phyloP scores from a whole-genome alignment of 2,329 filamentous ascomycete genomes.

The Aspergillaceae sp. region DNA sequence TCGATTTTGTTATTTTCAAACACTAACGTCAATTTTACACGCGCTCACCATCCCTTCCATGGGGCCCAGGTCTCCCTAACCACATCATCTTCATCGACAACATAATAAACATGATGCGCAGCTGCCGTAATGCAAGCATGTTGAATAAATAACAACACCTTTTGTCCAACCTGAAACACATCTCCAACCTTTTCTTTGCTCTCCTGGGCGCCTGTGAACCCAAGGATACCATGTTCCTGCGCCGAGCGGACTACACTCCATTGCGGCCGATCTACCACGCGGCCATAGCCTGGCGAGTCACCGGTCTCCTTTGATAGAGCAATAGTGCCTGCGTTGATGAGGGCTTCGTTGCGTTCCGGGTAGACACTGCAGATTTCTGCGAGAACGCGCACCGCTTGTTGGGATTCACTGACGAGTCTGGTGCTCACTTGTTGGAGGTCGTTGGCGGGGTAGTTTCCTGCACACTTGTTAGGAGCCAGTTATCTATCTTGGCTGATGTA shows the following conservation, averaged over 20 bases:
- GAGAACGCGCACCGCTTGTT: constrained; percentile 44
- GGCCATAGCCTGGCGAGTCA: constrained; percentile 61
- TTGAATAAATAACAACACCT: constrained; percentile 65
- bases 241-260: constrained; percentile 58
- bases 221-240: constrained; percentile 70
- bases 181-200: constrained; percentile 35
- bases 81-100: constrained; percentile 49
- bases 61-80: constrained; percentile 20
- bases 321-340: constrained; percentile 61
- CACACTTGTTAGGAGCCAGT: not conserved
- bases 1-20: too few relatives aligned
- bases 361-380: constrained; percentile 64
- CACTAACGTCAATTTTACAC: too few relatives aligned
- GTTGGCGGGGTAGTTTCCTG: constrained; percentile 53
- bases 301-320: constrained; percentile 66
- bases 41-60: constrained; percentile 17
- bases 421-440: constrained; percentile 73
- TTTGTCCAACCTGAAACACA: constrained; percentile 53
- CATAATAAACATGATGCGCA: constrained; percentile 60
- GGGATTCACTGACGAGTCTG: constrained; percentile 39
- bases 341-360: constrained; percentile 50
- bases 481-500: too few relatives aligned
- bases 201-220: constrained; percentile 39
- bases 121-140: constrained; percentile 70
- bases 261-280: constrained; percentile 55